Base-by-base conservation (phyloP, 177 flowering plant genomes). In the Vitis hybrid region DNA sequence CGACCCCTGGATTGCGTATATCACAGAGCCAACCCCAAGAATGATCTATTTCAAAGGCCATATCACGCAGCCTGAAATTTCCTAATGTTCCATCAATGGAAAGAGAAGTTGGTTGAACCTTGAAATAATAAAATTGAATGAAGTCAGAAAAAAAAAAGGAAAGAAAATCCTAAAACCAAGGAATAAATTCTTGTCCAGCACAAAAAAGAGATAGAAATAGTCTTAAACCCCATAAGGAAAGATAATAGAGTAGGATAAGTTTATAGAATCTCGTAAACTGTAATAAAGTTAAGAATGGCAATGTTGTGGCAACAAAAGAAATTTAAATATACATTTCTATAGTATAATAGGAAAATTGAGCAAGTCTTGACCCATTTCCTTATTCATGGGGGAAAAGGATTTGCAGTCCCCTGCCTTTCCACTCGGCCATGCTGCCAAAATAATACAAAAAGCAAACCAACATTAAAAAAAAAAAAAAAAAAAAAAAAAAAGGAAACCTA, bases 11-110 rank as follows among this genome's bases (percentile, higher is more conserved):
- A 76, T 96, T 87, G n/a, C 97, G 93, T 67, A 92, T 88, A 78
- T 96, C 98, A 82, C 97, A 96, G 60, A 93, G 89, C 98, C 97
- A 92, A 58, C 92, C 84, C 99, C 98, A 96, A 72, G 82, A 82
- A 60, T 86, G 87, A 71, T 93, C 91, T 65, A 71, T 58, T 62
- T 89, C 97, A 57, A 88, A 88, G 2, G 97, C 88, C 87, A 87
- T 81, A 79, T 96, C 98, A 72, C 97, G 78, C 11, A 96, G 79
- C 82, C 90, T 84, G 58, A 96, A 82, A 83, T 96, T 96, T 65
- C 99, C 99, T 24, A 96, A 70, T 51, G 88, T 90, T 9, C 99
- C 97, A 77, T 92, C 98, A 74, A 96, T 87, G 49, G 97, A 89
- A 57, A 86, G 82, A 71, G 98, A 93, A 76, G 97, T 81, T 57